phyloP scores from a whole-genome alignment of 179 eudicot genomes.

The Silene noctiflora region DNA sequence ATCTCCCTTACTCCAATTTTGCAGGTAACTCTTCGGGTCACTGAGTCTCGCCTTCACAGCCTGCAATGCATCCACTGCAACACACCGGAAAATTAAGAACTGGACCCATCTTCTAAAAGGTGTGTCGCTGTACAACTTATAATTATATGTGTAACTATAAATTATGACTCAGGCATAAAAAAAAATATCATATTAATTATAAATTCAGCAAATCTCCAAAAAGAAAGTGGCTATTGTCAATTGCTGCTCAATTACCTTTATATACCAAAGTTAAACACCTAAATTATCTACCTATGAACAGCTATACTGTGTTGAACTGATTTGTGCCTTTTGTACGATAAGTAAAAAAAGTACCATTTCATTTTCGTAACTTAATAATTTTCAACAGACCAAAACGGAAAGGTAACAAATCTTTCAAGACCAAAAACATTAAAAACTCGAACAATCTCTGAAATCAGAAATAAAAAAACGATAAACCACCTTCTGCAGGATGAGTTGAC shows the following conservation, averaged over 20 bases:
- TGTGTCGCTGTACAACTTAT: neutral
- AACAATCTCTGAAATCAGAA: neutral
- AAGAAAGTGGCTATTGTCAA: neutral
- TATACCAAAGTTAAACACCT: neutral
- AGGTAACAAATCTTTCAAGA: neutral
- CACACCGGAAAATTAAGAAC: neutral
- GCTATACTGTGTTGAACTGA: neutral
- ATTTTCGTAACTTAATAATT: neutral
- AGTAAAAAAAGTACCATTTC: too few species aligned
- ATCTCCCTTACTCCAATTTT: slow-evolving; percentile 55
- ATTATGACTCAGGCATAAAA: too few species aligned
- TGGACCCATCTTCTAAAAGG: neutral
- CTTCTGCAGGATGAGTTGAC: slow-evolving; percentile 53
- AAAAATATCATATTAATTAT: neutral
- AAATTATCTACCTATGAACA: neutral
- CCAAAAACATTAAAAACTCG: neutral
- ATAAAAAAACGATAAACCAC: slow-evolving; percentile 35
- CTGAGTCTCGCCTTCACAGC: slow-evolving; percentile 35
- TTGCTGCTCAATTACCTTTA: neutral
- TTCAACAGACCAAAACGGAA: neutral
- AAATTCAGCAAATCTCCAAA: neutral
- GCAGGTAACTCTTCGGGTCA: slow-evolving; percentile 47
- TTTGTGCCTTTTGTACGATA: neutral
- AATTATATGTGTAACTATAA: neutral
- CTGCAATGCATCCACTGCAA: slow-evolving; percentile 14